phyloP scores from a whole-genome alignment of 2,329 filamentous ascomycete genomes.

The Ophiosphaerella korrae region DNA sequence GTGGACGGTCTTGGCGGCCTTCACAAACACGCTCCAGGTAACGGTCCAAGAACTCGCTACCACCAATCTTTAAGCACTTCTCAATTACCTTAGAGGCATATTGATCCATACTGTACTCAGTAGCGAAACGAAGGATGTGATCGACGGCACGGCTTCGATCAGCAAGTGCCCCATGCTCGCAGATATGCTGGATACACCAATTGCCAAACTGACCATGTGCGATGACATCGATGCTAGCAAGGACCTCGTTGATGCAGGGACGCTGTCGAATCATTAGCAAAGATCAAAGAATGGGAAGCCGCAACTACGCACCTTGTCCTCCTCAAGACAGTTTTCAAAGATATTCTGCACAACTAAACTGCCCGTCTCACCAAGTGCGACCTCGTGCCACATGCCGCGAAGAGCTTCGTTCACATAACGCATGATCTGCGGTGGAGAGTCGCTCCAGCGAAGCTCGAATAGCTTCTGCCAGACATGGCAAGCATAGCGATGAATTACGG shows the following conservation, averaged over 20 bases:
- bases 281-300: not conserved
- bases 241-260: conserved; percentile 94
- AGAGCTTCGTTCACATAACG: conserved; percentile 95
- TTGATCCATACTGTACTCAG: conserved; percentile 98
- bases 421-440: conserved; percentile 97
- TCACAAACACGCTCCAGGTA: conserved; percentile 96
- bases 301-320: conserved; percentile 77
- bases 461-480: conserved; percentile 99
- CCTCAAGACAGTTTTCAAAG: conserved; percentile 98
- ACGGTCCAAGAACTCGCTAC: conserved; percentile 84
- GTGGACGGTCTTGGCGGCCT: conserved; percentile 84
- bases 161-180: conserved; percentile 88
- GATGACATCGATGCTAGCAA: conserved; percentile 93
- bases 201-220: conserved; percentile 98
- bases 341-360: conserved; percentile 99
- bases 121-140: conserved; percentile 89
- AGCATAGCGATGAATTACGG: conserved; percentile 96
- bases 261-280: conserved; percentile 62
- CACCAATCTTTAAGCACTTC: conserved; percentile 97
- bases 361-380: conserved; percentile 94
- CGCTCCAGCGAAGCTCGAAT: conserved; percentile 95
- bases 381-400: conserved; percentile 97
- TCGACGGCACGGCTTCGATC: conserved; percentile 94
- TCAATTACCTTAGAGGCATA: conserved; percentile 99
- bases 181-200: conserved; percentile 99